Percentiles rank a stretch among this genome's conserved stretches.
Evolutionary conservation across 2,329 filamentous ascomycete species (phyloP).

Genomic region (Metarhizium guizhouense): DNA sequence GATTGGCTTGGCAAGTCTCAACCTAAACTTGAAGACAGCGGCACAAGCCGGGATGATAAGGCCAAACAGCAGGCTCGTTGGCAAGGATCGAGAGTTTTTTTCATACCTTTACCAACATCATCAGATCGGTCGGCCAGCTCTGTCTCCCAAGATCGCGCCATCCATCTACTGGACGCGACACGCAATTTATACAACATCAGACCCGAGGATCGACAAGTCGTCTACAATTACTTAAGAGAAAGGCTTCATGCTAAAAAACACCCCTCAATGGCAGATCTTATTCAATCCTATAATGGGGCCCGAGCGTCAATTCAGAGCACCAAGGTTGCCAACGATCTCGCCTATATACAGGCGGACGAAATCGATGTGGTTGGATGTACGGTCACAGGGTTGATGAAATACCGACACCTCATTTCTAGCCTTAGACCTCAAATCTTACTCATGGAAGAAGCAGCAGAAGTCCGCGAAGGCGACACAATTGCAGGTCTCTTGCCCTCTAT

Average conservation of each 20-base stretch:
- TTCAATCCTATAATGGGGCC: slow-evolving; percentile 38
- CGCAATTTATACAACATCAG: slow-evolving; percentile 2
- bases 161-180: not conserved
- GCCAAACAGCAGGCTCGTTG: not conserved
- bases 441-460: slow-evolving; percentile 75
- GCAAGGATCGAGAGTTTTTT: not conserved
- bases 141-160: not conserved
- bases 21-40: not conserved
- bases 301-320: slow-evolving; percentile 46
- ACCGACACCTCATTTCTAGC: slow-evolving; percentile 58
- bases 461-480: slow-evolving; percentile 52
- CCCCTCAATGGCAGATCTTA: slow-evolving; percentile 22
- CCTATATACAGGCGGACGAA: slow-evolving; percentile 23
- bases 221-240: slow-evolving; percentile 3
- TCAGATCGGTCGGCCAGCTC: not conserved
- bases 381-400: slow-evolving; percentile 74
- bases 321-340: slow-evolving; percentile 48
- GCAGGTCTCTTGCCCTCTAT: slow-evolving; percentile 39
- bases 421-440: slow-evolving; percentile 60
- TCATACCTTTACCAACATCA: not conserved
- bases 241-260: not conserved
- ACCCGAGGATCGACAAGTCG: not conserved
- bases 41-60: not conserved
- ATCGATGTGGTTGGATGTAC: slow-evolving; percentile 56
- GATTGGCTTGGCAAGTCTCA: slow-evolving; percentile 11